phyloP scores from a whole-genome alignment of 371 early-diverging fungal genomes.

The Mucor piriformis region DNA sequence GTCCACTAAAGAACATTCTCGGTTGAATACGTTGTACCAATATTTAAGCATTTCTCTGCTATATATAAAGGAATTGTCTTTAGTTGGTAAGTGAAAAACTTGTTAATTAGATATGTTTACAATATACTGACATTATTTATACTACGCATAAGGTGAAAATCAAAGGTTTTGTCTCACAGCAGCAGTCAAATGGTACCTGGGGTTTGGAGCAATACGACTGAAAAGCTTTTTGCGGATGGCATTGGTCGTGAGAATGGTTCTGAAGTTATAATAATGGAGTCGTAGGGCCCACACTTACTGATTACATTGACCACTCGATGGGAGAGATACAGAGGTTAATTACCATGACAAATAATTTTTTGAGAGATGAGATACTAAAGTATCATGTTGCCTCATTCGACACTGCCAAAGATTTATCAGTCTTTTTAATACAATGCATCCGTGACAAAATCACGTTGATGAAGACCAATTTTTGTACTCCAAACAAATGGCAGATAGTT shows the following conservation, averaged over 20 bases:
- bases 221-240: slow-evolving; percentile 12
- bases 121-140: slow-evolving; percentile 10
- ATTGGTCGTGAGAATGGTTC: slow-evolving; percentile 15
- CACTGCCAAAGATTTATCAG: slow-evolving; percentile 18
- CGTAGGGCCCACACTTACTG: slow-evolving; percentile 5
- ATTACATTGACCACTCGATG: slow-evolving; percentile 10
- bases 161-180: slow-evolving; percentile 14
- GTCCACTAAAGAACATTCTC: slow-evolving; percentile 14
- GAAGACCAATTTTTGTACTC: slow-evolving; percentile 12
- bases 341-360: slow-evolving; percentile 9
- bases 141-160: slow-evolving; percentile 15
- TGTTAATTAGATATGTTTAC: slow-evolving; percentile 10
- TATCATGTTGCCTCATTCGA: slow-evolving; percentile 15
- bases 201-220: slow-evolving; percentile 13
- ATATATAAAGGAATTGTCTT: slow-evolving; percentile 8
- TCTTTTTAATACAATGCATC: slow-evolving; percentile 10
- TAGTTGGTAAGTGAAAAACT: slow-evolving; percentile 9
- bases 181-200: slow-evolving; percentile 17
- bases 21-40: slow-evolving; percentile 16
- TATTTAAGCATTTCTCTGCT: slow-evolving; percentile 16
- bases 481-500: slow-evolving; percentile 15
- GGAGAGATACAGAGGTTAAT: slow-evolving; percentile 10
- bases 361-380: slow-evolving; percentile 17
- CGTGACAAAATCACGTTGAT: slow-evolving; percentile 16
- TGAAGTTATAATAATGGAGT: slow-evolving; percentile 13